Percentiles rank a stretch among this genome's conserved stretches.
phyloP scores from a whole-genome alignment of 2,329 filamentous ascomycete genomes.

The Purpureocillium takamizusanense region DNA sequence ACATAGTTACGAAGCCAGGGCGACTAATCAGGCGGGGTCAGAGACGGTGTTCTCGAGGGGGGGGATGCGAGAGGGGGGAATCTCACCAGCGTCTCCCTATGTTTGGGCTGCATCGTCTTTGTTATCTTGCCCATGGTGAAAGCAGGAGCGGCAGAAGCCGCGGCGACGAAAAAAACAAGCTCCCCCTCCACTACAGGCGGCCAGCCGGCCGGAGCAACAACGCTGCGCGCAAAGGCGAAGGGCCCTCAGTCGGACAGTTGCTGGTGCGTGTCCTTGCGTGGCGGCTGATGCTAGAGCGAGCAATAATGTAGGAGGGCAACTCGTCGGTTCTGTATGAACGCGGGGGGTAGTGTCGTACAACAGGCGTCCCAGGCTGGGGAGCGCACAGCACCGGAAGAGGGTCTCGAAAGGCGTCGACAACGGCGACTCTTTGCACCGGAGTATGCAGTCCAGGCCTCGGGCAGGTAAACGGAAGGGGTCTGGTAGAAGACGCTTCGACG shows the following conservation, averaged over 20 bases:
- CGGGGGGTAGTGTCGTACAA: neutral
- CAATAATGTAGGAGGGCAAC: constrained; percentile 4
- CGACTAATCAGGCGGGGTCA: constrained; percentile 46
- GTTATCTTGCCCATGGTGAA: constrained; percentile 60
- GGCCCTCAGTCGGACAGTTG: constrained; percentile 20
- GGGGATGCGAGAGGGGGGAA: constrained; percentile 1
- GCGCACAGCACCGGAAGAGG: no score
- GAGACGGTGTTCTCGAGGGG: neutral
- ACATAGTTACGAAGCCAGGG: constrained; percentile 81
- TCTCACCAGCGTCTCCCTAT: constrained; percentile 57
- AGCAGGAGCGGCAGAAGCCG: constrained; percentile 49
- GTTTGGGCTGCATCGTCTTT: constrained; percentile 58
- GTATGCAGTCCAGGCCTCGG: no score
- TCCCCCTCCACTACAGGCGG: constrained; percentile 49
- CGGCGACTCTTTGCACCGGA: no score
- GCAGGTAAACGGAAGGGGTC: no score
- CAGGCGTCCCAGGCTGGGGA: neutral
- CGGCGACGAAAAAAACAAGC: constrained; percentile 32
- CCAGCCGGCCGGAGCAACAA: constrained; percentile 29
- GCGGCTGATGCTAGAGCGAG: neutral
- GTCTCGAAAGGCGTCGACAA: no score
- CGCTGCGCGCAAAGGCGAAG: constrained; percentile 23
- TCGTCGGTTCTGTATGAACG: neutral
- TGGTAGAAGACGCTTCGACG: neutral
- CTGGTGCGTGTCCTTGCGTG: neutral